Base-by-base conservation (phyloP, 2,329 filamentous ascomycete species). In the Aspergillus sp. region DNA sequence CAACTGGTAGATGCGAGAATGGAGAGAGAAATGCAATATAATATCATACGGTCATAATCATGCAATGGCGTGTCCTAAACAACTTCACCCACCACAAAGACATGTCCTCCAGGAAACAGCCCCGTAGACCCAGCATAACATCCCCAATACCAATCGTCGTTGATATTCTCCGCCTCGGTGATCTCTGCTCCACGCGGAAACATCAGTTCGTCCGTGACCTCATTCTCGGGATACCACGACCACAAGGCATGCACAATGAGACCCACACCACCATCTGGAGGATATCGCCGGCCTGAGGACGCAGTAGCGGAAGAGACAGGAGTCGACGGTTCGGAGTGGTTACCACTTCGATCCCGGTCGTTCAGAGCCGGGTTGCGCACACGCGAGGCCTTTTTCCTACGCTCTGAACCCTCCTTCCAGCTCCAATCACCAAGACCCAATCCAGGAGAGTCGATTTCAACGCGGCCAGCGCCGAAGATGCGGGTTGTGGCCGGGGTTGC, bases 111-210 rank as follows among this genome's bases (percentile, higher is more conserved):
- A 4, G 92, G 92, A 66, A 96, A 95, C 58, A 96, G 63, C 0
- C 90, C 92, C 61, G 83, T 85, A 20, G 74, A 76, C 0, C 90
- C 91, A 73, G 90, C 91, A 76, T 95, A 96, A 24, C 85, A 84
- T 0, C 93, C 93, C 74, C 87, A 88, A 64, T 82, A 91, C 92
- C 92, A 97, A 68, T 96, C 91, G 16, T 87, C 89, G 68, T 96
- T 96, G 45, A 95, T 84, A 69, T 94, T 88, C 67, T 93, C 87
- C 35, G 88, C 84, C 74, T 97, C 93, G 6, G 81, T 80, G 13
- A 97, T 82, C 70, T 94, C 89, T 0, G 92, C 91, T 9, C 88
- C 86, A 47, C 85, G 85, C 0, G 93, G 93, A 61, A 97, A 96
- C 56, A 86, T 71, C 38, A 97, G 73, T 73, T 97, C 93, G 66